phyloP scores from a whole-genome alignment of 2,329 filamentous ascomycete species.

The Aspergillus oerlinghausenensis region DNA sequence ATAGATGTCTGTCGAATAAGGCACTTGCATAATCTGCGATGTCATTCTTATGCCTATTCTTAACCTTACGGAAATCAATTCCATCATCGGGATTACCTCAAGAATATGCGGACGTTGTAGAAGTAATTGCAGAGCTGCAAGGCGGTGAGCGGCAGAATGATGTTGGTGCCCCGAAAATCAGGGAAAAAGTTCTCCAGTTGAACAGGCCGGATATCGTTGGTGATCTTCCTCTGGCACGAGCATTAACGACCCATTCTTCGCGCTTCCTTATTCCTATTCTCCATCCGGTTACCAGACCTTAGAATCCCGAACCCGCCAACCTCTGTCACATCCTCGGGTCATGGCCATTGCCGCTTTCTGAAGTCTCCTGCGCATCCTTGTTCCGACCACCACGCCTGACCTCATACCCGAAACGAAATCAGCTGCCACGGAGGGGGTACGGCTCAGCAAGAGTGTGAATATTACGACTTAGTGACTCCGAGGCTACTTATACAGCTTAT shows the following conservation, averaged over 20 bases:
- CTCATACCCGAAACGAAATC: neutral
- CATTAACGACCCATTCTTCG: neutral
- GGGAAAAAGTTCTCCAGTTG: neutral
- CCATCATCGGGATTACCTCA: too few relatives aligned
- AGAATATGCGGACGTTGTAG: neutral
- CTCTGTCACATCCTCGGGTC: neutral
- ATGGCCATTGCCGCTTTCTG: slow-evolving; percentile 1
- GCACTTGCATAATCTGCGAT: slow-evolving; percentile 13
- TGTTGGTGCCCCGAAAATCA: slow-evolving; percentile 2
- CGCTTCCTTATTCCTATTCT: neutral
- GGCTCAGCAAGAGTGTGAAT: neutral
- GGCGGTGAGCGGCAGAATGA: slow-evolving; percentile 7
- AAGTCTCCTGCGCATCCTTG: neutral
- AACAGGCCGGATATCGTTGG: neutral
- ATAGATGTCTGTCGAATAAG: slow-evolving; percentile 15
- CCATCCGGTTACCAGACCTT: neutral
- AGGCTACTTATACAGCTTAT: slow-evolving; percentile 8
- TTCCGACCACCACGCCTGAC: neutral
- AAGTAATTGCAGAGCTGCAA: neutral
- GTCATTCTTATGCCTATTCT: slow-evolving; percentile 14
- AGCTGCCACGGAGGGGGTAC: neutral
- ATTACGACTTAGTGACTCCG: slow-evolving; percentile 5
- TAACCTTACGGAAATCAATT: neutral
- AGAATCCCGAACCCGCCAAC: neutral
- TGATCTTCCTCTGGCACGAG: neutral